Base-by-base conservation (phyloP, 495 filamentous ascomycete species). In the Apiosordaria backusii region DNA sequence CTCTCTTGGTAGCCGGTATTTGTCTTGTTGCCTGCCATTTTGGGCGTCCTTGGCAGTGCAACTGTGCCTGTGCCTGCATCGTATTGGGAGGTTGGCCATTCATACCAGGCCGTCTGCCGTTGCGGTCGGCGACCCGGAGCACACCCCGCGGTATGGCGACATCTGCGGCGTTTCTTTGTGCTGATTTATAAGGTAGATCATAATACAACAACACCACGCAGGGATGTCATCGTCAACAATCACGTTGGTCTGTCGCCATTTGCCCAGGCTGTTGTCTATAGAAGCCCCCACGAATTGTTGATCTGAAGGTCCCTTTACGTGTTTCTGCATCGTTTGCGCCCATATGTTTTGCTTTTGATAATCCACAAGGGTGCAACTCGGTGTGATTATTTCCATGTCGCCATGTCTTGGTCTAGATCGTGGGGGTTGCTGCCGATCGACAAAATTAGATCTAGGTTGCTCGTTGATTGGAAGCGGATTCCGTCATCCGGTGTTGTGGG, bases 81-180 rank as follows among this genome's bases (percentile, higher is more conserved):
- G 58, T 65, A 29, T 29, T 52, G 6, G 23, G 29, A 21, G 21
- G 24, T 24, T 35, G 19, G 21, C 53, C 27, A 45, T 27, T 22
- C 52, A 26, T 23, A 50, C 62, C n/a, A 55, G n/a, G 52, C 10
- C 5, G 13, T 55, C 4, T 55, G n/a, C 52, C 52, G 52, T 55
- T 19, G 52, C 19, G 52, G 52, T 55, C 22, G 52, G 52, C 52
- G 1, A 23, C 4, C n/a, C 52, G 52, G 52, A 23, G n/a, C 4
- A n/a, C 52, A 23, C 52, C 52, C 52, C 65, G 19, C 26, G 66
- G 24, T 27, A 68, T 68, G 59, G 67, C 67, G 52, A 61, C 67
- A 68, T 68, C 60, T 50, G 27, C 4, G 67, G 67, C 62, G 57
- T 50, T 57, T 65, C 58, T 65, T 65, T 29, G 53, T 54, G 15